These are phyloP conservation scores for Taiozyma sp. DNA, from an alignment of 1,139 yeast genomes.

Conservation along the genomic window DNA sequence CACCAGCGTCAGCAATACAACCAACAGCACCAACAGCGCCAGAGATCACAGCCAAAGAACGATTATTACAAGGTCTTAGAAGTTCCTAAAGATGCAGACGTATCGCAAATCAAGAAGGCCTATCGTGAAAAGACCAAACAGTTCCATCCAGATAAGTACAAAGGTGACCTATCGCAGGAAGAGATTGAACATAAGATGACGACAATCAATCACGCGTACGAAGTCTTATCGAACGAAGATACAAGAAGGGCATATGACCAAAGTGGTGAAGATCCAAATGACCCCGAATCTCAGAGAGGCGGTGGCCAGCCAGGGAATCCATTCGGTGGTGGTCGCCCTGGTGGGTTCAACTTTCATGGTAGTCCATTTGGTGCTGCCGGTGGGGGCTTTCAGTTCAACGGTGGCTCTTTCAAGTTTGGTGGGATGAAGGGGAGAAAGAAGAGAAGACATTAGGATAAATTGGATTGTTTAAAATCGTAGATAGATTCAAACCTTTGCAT, in stretches of 20 bases:
- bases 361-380: conserved; percentile 11
- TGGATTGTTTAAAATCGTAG: background rate
- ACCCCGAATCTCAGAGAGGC: conserved; percentile 26
- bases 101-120: conserved; percentile 72
- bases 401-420: conserved; percentile 9
- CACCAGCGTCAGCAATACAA: conserved; percentile 43
- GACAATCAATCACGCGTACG: conserved; percentile 90
- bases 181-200: conserved; percentile 83
- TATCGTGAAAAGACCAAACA: conserved; percentile 73
- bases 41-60: conserved; percentile 40
- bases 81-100: conserved; percentile 61
- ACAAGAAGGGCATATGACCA: conserved; percentile 59
- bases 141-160: conserved; percentile 89
- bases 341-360: conserved; percentile 1
- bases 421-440: background rate
- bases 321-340: conserved; percentile 6
- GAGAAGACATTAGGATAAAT: background rate
- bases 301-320: conserved; percentile 4
- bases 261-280: conserved; percentile 52
- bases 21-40: conserved; percentile 40
- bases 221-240: conserved; percentile 65
- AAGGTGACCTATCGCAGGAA: conserved; percentile 60
- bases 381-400: conserved; percentile 13
- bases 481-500: background rate
- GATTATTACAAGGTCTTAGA: conserved; percentile 84